Base-by-base conservation (phyloP, 2,329 filamentous ascomycete genomes). In the Aspergillus sp. region DNA sequence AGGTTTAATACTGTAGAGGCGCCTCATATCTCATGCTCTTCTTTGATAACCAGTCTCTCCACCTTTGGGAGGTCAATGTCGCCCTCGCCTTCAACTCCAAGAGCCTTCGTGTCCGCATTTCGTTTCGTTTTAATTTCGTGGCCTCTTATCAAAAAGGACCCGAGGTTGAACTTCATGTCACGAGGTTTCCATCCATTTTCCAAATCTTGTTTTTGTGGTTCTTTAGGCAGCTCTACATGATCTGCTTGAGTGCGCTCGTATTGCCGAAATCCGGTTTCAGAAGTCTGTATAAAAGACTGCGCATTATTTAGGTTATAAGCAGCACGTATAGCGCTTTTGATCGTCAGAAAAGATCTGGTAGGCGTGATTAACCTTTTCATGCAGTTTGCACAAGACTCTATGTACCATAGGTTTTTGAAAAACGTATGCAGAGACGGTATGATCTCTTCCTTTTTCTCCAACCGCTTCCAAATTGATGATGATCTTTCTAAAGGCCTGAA, bases 391-490 rank as follows among this genome's bases (percentile, higher is more conserved):
- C 33, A 51, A 10, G 38, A 46, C 33, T 51, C 47, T 10, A 49
- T 40, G n/a, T 47, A 52, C 43, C 34, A 43, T 5, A 52, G 36
- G 43, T 52, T 39, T 42, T 51, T 41, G 34, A 49, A 51, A 28
- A 51, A 51, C 3, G 43, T 48, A 39, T 46, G 39, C 0, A 52
- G 45, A 39, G 47, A 52, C 12, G 29, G 49, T 34, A 52, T 48
- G 5, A 46, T 33, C 4, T 39, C 39, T 7, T 44, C 27, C 2
- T n/a, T 37, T n/a, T 36, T 44, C 27, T 44, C 44, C 27, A 49
- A 26, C 33, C 13, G 32, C 29, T 40, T 40, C 35, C 33, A 49
- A 27, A 49, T 49, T 8, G 39, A 42, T 37, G 31, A n/a, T 26
- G 35, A 49, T 46, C n/a, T 42, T 35, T 38, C 38, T 26, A 45